These are phyloP conservation scores for Hysterium pulicare DNA, from an alignment of 2,329 filamentous ascomycete species.

Conservation along the genomic window DNA sequence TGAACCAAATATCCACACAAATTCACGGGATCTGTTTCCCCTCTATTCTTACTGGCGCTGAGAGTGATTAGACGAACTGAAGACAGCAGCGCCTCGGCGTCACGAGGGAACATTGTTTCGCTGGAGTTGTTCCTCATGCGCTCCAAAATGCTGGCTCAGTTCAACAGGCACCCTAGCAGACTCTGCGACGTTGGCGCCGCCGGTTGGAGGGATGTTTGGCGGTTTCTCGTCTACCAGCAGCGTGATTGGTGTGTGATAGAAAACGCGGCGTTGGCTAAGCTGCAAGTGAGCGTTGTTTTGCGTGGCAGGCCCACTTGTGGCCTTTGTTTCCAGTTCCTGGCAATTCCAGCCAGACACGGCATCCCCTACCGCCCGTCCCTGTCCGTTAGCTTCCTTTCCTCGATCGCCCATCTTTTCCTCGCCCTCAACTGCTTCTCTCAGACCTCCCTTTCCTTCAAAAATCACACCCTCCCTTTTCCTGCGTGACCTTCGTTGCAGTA, in stretches of 20 bases:
- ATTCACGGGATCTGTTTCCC: no score
- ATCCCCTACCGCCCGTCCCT: constrained; percentile 10
- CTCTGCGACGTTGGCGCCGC: constrained; percentile 11
- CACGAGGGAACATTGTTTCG: no score
- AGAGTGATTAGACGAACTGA: no score
- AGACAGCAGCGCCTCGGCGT: no score
- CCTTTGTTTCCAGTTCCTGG: background rate
- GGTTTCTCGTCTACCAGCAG: background rate
- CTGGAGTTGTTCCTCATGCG: no score
- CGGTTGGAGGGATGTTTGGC: background rate
- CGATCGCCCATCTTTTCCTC: constrained; percentile 2
- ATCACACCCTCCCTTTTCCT: constrained; percentile 21
- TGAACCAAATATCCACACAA: no score
- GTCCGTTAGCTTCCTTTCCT: constrained; percentile 21
- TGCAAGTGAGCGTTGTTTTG: background rate
- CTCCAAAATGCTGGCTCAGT: no score
- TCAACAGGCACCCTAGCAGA: background rate
- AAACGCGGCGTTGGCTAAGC: constrained; percentile 4
- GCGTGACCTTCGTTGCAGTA: constrained; percentile 13
- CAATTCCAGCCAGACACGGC: constrained; percentile 12
- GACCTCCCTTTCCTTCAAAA: constrained; percentile 10
- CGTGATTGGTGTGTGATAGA: constrained; percentile 3
- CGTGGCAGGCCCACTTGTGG: background rate
- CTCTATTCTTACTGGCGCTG: no score
- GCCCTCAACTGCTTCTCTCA: constrained; percentile 21